Percentiles rank a stretch among this genome's conserved stretches.
Evolutionary conservation across 23 red algal genomes (phyloP).

Genomic region (Pyropia haitanensis): DNA sequence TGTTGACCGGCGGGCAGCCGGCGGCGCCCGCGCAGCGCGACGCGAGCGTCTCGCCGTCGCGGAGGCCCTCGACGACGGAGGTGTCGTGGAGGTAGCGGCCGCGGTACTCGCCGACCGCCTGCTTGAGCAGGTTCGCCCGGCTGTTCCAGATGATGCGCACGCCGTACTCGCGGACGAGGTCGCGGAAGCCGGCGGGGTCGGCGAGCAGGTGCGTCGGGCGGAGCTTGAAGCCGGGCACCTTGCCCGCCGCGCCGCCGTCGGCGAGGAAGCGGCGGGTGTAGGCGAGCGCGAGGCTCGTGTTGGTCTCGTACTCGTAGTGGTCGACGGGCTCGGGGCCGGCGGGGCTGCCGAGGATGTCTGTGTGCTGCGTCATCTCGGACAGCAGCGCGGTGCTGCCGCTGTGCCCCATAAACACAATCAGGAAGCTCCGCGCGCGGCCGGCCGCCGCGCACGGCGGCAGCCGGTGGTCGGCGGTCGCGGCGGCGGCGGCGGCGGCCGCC

Average conservation of each 20-base stretch:
- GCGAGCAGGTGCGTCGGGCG: constrained; percentile 29
- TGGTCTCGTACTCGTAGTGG: constrained; percentile 20
- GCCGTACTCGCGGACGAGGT: constrained; percentile 14
- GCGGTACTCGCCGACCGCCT: constrained; percentile 43
- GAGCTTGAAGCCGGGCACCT: constrained; percentile 45
- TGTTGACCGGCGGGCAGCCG: constrained; percentile 16
- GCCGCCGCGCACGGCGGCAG: neutral
- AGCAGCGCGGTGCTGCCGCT: constrained; percentile 41
- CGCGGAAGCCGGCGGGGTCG: constrained; percentile 17
- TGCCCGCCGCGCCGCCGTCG: constrained; percentile 8
- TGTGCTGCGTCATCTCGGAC: constrained; percentile 30
- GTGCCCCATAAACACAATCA: constrained; percentile 67
- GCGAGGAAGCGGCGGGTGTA: constrained; percentile 30
- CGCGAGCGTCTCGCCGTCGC: constrained; percentile 2
- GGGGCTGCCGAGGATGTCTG: constrained; percentile 1
- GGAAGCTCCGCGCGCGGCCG: constrained; percentile 21
- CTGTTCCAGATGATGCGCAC: constrained; percentile 54
- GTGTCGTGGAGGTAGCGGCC: constrained; percentile 21
- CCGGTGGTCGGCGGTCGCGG: too few species aligned
- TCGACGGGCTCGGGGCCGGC: constrained; percentile 22
- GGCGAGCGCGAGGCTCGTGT: constrained; percentile 30
- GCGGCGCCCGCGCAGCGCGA: constrained; percentile 24
- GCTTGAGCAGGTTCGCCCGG: constrained; percentile 48
- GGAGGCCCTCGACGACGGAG: constrained; percentile 26
- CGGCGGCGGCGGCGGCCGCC: too few species aligned